phyloP scores from a whole-genome alignment of 768 basidiomycete species.

The Leccinum pellstonianum region DNA sequence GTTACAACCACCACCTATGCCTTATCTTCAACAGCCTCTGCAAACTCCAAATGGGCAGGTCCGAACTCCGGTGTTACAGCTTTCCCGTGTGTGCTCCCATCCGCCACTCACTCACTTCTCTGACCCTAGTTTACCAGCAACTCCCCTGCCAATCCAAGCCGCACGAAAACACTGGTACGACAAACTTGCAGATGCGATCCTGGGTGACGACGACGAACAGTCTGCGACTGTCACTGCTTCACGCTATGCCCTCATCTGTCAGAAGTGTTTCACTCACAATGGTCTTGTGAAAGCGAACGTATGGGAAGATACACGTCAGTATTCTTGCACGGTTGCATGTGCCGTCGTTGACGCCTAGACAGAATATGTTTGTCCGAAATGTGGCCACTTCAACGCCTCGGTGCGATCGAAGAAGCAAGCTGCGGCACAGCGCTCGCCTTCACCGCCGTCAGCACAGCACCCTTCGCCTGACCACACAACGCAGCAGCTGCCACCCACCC shows the following conservation, averaged over 20 bases:
- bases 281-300: constrained; percentile 80
- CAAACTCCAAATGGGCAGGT: constrained; percentile 25
- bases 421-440: constrained; percentile 26
- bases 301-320: constrained; percentile 83
- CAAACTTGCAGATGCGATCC: constrained; percentile 80
- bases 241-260: constrained; percentile 85
- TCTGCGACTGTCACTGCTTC: constrained; percentile 40
- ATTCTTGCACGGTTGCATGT: neutral
- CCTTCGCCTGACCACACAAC: constrained; percentile 10
- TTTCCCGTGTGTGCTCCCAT: constrained; percentile 37
- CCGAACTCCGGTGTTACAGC: constrained; percentile 33
- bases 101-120: neutral
- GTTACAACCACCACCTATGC: constrained; percentile 26
- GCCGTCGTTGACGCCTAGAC: constrained; percentile 3
- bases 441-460: constrained; percentile 22
- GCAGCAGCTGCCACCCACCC: constrained; percentile 2
- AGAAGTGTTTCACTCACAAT: constrained; percentile 84
- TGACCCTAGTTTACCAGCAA: constrained; percentile 30
- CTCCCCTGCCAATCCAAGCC: constrained; percentile 41
- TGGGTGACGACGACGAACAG: constrained; percentile 70
- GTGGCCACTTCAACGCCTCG: constrained; percentile 75
- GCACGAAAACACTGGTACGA: constrained; percentile 83
- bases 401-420: constrained; percentile 33
- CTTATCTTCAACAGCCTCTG: constrained; percentile 13
- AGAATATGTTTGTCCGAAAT: constrained; percentile 89